These are phyloP conservation scores for Phytophthora cryptogea DNA, from an alignment of 352 stramenopile genomes.

Conservation along the genomic window DNA sequence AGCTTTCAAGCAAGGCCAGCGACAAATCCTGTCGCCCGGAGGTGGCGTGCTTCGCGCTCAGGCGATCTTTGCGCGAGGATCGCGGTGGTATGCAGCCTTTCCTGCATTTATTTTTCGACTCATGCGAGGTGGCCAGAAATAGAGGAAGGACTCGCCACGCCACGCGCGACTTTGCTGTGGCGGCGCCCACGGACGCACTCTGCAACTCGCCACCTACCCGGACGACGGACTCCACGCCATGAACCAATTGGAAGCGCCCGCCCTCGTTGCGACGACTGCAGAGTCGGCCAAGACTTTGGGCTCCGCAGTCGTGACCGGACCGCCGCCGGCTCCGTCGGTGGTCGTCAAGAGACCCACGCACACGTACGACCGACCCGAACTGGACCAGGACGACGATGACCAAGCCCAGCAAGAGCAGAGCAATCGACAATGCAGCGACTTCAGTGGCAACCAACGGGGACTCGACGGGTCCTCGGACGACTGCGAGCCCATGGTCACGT, in stretches of 20 bases:
- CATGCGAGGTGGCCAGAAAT: slow-evolving; percentile 32
- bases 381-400: slow-evolving; percentile 19
- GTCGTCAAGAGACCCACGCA: background rate
- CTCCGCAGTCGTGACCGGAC: background rate
- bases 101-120: slow-evolving; percentile 31
- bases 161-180: slow-evolving; percentile 21
- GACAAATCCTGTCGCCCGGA: background rate
- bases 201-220: slow-evolving; percentile 26
- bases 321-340: slow-evolving; percentile 3
- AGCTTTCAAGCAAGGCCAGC: background rate
- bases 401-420: slow-evolving; percentile 33
- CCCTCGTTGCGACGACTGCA: slow-evolving; percentile 12
- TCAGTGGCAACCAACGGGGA: slow-evolving; percentile 13
- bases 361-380: slow-evolving; percentile 14
- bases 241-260: slow-evolving; percentile 23
- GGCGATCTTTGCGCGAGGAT: slow-evolving; percentile 12
- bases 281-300: background rate
- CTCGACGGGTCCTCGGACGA: slow-evolving; percentile 25
- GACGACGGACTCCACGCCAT: slow-evolving; percentile 11
- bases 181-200: slow-evolving; percentile 14
- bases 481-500: slow-evolving; percentile 42
- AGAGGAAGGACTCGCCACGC: slow-evolving; percentile 21
- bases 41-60: background rate
- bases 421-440: slow-evolving; percentile 8
- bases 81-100: slow-evolving; percentile 12